These are phyloP conservation scores for Coemansia pectinata DNA, from an alignment of 192 early-diverging fungal species.

Conservation along the genomic window DNA sequence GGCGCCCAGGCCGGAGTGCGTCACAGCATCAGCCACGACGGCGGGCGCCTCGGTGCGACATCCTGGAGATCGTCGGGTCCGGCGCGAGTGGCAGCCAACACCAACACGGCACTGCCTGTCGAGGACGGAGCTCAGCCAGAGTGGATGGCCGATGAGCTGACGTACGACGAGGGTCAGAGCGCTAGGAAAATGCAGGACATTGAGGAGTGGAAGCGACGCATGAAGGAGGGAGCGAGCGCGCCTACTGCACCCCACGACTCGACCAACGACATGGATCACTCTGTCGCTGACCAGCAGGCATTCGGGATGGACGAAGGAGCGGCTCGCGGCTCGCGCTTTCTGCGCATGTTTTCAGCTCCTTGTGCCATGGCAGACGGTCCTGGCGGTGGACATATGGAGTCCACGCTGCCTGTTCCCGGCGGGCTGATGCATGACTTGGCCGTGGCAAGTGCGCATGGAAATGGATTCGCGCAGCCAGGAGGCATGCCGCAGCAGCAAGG, in stretches of 20 bases:
- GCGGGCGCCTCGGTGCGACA: constrained; percentile 3
- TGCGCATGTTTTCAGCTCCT: constrained; percentile 38
- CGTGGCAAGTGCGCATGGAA: neutral
- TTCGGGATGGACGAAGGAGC: constrained; percentile 2
- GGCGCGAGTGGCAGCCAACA: neutral
- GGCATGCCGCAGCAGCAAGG: neutral
- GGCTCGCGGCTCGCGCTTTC: constrained; percentile 41
- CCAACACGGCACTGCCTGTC: neutral
- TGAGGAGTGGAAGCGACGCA: constrained; percentile 56
- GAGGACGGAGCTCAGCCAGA: constrained; percentile 35
- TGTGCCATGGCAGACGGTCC: constrained; percentile 3
- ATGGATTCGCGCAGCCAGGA: neutral
- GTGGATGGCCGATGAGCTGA: constrained; percentile 50
- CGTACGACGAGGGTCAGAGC: constrained; percentile 48
- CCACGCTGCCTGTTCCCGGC: constrained; percentile 8
- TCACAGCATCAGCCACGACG: constrained; percentile 12
- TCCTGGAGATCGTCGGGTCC: constrained; percentile 39
- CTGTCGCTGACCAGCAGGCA: neutral
- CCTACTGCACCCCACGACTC: neutral
- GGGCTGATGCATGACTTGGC: constrained; percentile 9
- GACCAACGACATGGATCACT: neutral
- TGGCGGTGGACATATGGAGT: neutral
- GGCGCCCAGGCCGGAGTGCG: neutral
- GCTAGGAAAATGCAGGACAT: constrained; percentile 43
- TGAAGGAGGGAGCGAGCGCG: constrained; percentile 21